Percentiles rank a stretch among this genome's conserved stretches.
phyloP scores from a whole-genome alignment of 2,329 filamentous ascomycete genomes.

The Trichoderma simmonsii region DNA sequence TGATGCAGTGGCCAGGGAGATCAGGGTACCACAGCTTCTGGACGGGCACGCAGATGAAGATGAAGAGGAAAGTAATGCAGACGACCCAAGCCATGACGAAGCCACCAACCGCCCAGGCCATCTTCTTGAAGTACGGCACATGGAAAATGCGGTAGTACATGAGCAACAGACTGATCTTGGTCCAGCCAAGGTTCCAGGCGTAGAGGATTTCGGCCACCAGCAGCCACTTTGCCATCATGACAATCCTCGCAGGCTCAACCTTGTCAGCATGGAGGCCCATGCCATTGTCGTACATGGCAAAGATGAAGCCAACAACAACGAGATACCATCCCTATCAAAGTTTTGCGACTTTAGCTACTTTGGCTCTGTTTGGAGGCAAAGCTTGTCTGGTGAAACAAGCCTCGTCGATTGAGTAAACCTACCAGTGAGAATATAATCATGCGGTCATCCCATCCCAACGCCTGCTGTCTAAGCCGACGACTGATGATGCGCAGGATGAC shows the following conservation, averaged over 20 bases:
- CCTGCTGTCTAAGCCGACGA: slow-evolving; percentile 39
- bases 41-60: slow-evolving; percentile 52
- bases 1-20: slow-evolving; percentile 46
- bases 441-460: slow-evolving; percentile 49
- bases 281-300: slow-evolving; percentile 44
- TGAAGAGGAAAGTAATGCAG: slow-evolving; percentile 46
- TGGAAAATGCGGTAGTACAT: slow-evolving; percentile 55
- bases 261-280: slow-evolving; percentile 47
- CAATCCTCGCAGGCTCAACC: slow-evolving; percentile 35
- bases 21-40: slow-evolving; percentile 47
- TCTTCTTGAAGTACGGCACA: slow-evolving; percentile 41
- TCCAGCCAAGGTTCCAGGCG: slow-evolving; percentile 46
- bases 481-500: slow-evolving; percentile 41
- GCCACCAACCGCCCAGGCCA: slow-evolving; percentile 38
- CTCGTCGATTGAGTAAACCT: slow-evolving; percentile 3
- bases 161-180: slow-evolving; percentile 48
- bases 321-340: slow-evolving; percentile 39
- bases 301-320: slow-evolving; percentile 44
- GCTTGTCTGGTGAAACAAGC: neutral
- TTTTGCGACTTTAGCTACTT: neutral
- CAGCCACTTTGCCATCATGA: slow-evolving; percentile 46
- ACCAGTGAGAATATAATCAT: slow-evolving; percentile 49
- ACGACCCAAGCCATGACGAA: slow-evolving; percentile 48
- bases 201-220: slow-evolving; percentile 48
- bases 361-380: too few relatives aligned